Evolutionary conservation across 805 yeast genomes (phyloP).

Genomic region (Lachancea cidri): DNA sequence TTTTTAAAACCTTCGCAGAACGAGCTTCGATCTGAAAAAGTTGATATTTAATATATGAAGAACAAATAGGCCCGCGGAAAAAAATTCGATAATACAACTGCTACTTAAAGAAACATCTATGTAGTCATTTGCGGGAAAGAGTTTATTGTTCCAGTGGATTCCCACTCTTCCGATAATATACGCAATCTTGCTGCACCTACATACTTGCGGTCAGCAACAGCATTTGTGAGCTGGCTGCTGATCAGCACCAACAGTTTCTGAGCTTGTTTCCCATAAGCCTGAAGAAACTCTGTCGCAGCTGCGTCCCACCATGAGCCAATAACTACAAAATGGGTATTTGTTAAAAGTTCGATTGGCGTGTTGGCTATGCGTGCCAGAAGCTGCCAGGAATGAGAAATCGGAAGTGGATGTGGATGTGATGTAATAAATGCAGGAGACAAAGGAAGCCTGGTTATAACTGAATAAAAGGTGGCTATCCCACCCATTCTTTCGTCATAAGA

Average conservation of each 20-base stretch:
- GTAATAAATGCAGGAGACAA: constrained; percentile 25
- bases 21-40: too few relatives aligned
- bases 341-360: constrained; percentile 42
- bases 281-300: constrained; percentile 50
- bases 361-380: constrained; percentile 71
- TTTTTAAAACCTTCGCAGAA: not conserved
- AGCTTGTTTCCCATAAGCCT: constrained; percentile 66
- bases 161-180: constrained; percentile 79
- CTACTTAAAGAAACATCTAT: constrained; percentile 8
- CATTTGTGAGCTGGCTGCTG: constrained; percentile 48
- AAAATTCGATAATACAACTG: too few relatives aligned
- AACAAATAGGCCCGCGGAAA: not conserved
- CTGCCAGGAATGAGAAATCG: constrained; percentile 58
- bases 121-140: constrained; percentile 34
- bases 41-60: too few relatives aligned
- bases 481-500: constrained; percentile 80
- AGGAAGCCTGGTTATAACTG: constrained; percentile 58
- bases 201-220: constrained; percentile 45
- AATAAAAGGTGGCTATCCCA: constrained; percentile 79
- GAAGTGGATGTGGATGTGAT: constrained; percentile 45
- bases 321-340: constrained; percentile 66
- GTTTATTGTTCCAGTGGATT: constrained; percentile 40
- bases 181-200: constrained; percentile 78
- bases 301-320: constrained; percentile 93
- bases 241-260: constrained; percentile 49